Evolutionary conservation across 2,329 filamentous ascomycete species (phyloP).

Genomic region (Aspergillus sclerotialis): DNA sequence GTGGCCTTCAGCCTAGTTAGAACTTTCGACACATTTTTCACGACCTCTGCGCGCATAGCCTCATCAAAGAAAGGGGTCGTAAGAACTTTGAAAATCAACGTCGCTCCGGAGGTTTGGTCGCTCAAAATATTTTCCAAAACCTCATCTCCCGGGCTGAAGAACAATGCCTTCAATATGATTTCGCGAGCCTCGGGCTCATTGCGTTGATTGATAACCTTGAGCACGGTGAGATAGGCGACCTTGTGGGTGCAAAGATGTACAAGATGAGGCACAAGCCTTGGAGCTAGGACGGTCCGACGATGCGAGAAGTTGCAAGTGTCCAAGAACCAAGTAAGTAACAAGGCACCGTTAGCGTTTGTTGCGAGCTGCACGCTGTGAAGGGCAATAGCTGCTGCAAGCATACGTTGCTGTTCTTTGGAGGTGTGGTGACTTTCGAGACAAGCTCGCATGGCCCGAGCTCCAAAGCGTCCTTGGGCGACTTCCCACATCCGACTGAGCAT

Average conservation of each 20-base stretch:
- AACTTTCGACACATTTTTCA: constrained; percentile 87
- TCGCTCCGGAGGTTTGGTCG: constrained; percentile 87
- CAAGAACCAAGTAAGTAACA: constrained; percentile 93
- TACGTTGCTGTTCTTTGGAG: constrained; percentile 88
- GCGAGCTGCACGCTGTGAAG: constrained; percentile 93
- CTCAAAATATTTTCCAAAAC: constrained; percentile 82
- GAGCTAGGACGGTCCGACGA: constrained; percentile 83
- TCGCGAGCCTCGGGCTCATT: constrained; percentile 89
- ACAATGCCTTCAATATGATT: constrained; percentile 79
- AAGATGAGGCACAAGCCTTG: constrained; percentile 83
- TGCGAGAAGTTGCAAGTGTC: constrained; percentile 95
- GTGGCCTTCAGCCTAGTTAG: constrained; percentile 86
- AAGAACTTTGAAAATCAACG: constrained; percentile 95
- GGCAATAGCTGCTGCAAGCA: constrained; percentile 92
- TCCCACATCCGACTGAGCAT: constrained; percentile 96
- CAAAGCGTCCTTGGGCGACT: constrained; percentile 84
- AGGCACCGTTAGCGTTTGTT: constrained; percentile 89
- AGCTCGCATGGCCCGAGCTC: constrained; percentile 90
- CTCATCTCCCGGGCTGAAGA: constrained; percentile 83
- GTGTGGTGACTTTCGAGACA: constrained; percentile 94
- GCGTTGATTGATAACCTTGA: constrained; percentile 98
- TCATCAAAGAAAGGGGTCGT: constrained; percentile 98
- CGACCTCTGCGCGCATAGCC: constrained; percentile 74
- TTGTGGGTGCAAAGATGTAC: constrained; percentile 97
- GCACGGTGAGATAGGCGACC: constrained; percentile 90